Conservation (phyloP, 352 stramenopile genomes). For the Halophytophthora batemanensis region DNA sequence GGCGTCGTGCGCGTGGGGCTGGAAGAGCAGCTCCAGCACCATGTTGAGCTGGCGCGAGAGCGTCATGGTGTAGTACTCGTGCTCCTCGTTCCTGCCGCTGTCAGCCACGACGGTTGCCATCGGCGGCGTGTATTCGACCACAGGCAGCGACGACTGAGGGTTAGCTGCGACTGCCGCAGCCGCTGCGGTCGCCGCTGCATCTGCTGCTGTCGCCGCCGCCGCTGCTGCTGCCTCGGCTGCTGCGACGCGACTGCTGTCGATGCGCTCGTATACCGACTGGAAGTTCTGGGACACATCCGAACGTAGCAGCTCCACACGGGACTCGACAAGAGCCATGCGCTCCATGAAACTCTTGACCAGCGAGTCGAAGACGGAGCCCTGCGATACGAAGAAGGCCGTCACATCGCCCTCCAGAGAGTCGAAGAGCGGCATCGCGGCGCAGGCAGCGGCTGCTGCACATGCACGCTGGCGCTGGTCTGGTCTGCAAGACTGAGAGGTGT, state of each 20-base stretch:
- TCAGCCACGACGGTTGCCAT: conserved; percentile 10
- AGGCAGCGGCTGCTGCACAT: neutral
- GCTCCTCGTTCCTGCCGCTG: conserved; percentile 30
- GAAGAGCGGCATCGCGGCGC: conserved; percentile 56
- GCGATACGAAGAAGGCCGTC: conserved; percentile 65
- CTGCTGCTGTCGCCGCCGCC: conserved; percentile 8
- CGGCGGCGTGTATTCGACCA: conserved; percentile 2
- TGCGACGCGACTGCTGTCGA: conserved; percentile 17
- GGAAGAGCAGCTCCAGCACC: conserved; percentile 61
- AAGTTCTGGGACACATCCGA: conserved; percentile 25
- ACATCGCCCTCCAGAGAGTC: conserved; percentile 60
- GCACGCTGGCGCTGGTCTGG: too few relatives aligned
- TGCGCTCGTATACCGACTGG: conserved; percentile 29
- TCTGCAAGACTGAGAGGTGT: too few relatives aligned
- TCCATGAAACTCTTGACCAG: conserved; percentile 59
- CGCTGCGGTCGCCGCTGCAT: conserved; percentile 14
- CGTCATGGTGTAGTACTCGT: conserved; percentile 59
- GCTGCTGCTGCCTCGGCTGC: conserved; percentile 13
- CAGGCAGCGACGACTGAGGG: neutral
- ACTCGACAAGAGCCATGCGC: conserved; percentile 41
- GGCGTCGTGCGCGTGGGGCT: conserved; percentile 28
- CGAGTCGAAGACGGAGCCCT: conserved; percentile 62
- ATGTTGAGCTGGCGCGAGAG: conserved; percentile 57
- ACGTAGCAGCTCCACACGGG: conserved; percentile 34
- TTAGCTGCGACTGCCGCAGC: neutral